Conservation (phyloP, 108 stramenopile species). For the Cyclotella sp. region DNA sequence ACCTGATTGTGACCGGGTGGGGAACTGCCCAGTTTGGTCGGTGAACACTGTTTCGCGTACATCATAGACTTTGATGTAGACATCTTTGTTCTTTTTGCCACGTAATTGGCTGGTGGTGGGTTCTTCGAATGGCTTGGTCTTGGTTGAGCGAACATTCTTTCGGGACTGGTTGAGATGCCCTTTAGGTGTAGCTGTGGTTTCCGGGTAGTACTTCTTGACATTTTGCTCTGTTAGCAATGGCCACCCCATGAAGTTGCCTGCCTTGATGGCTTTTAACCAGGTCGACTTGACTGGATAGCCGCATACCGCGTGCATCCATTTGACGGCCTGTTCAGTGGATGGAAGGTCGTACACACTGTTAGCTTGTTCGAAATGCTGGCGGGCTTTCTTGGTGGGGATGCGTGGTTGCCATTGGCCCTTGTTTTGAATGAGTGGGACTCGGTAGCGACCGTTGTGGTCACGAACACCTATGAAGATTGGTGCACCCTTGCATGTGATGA, state of each 20-base stretch:
- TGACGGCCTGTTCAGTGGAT: background rate
- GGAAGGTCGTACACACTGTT: background rate
- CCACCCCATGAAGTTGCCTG: background rate
- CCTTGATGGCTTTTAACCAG: constrained; percentile 1
- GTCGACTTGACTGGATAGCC: constrained; percentile 5
- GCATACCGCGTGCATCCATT: constrained; percentile 5
- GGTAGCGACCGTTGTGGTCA: constrained; percentile 1
- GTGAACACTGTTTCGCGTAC: background rate
- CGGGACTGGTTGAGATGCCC: background rate
- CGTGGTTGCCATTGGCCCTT: background rate
- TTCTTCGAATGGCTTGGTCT: constrained; percentile 1
- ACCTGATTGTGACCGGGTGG: background rate
- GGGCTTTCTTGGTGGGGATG: background rate
- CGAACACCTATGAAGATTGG: constrained; percentile 4
- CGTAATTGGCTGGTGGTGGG: background rate
- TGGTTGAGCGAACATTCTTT: background rate
- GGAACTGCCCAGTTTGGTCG: background rate
- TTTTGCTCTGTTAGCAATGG: background rate
- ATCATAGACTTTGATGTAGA: constrained; percentile 9
- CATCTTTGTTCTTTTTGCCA: background rate
- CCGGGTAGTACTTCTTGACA: constrained; percentile 5
- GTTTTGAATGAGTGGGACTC: background rate
- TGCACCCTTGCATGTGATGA: background rate
- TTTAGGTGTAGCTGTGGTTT: background rate
- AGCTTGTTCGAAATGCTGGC: background rate